Evolutionary conservation across 331 rosid species (phyloP).

Genomic region (Malus hybrid): DNA sequence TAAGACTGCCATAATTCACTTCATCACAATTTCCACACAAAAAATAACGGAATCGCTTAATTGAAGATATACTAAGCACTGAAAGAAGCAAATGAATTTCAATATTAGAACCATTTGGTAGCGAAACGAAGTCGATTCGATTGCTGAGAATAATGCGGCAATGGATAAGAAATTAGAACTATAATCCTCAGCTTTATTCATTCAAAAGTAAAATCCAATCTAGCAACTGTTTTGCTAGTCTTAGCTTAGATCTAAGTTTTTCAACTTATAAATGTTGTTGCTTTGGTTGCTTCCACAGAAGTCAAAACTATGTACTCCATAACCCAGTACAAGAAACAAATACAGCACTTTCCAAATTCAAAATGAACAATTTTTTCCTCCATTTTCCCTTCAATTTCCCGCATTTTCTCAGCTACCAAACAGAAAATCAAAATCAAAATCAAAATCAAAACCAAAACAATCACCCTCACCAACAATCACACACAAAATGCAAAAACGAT

Average conservation of each 20-base stretch:
- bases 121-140: neutral
- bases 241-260: neutral
- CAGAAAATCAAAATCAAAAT: neutral
- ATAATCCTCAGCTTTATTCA: neutral
- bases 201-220: neutral
- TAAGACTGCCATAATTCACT: neutral
- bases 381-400: neutral
- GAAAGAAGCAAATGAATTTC: neutral
- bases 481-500: neutral
- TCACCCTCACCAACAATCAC: neutral
- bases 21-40: neutral
- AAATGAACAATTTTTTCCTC: neutral
- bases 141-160: neutral
- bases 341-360: neutral
- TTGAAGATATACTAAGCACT: neutral
- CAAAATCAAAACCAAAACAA: neutral
- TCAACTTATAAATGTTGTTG: neutral
- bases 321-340: neutral
- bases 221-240: neutral
- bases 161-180: neutral
- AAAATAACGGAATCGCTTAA: neutral
- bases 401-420: constrained; percentile 3
- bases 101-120: neutral
- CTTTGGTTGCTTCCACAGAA: constrained; percentile 1
- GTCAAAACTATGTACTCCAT: neutral